Conservation (phyloP, 1,139 yeast genomes). For the Yamadazyma spencermartinsiae region DNA sequence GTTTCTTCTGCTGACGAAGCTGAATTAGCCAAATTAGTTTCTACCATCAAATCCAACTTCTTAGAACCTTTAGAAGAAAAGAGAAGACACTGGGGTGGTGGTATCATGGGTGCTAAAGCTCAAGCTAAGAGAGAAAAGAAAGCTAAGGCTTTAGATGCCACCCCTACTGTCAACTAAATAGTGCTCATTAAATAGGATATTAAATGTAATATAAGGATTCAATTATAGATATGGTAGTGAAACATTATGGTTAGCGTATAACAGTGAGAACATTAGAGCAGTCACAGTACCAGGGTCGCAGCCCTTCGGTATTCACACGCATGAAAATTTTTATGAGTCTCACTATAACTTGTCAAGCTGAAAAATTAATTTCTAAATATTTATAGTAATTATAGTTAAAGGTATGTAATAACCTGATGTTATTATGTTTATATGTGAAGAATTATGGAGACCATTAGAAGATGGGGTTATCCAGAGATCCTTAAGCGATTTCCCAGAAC, state of each 20-base stretch:
- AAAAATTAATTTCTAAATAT: conserved; percentile 9
- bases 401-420: conserved; percentile 9
- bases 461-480: too few species aligned
- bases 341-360: conserved; percentile 3
- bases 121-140: conserved; percentile 61
- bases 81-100: conserved; percentile 99
- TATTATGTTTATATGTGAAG: neutral
- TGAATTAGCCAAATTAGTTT: conserved; percentile 86
- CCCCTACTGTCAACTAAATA: conserved; percentile 9
- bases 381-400: conserved; percentile 10
- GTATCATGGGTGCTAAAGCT: conserved; percentile 94
- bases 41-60: conserved; percentile 92
- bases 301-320: conserved; percentile 3
- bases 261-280: too few species aligned
- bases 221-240: neutral
- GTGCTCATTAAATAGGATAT: conserved; percentile 2
- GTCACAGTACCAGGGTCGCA: too few species aligned
- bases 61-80: conserved; percentile 88
- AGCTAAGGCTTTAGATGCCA: conserved; percentile 40
- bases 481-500: too few species aligned
- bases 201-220: neutral
- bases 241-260: neutral
- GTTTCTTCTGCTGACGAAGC: conserved; percentile 93
- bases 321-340: conserved; percentile 11
- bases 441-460: neutral